These are phyloP conservation scores for Ambrosia artemisiifolia DNA, from an alignment of 129 eudicot species.

Conservation along the genomic window DNA sequence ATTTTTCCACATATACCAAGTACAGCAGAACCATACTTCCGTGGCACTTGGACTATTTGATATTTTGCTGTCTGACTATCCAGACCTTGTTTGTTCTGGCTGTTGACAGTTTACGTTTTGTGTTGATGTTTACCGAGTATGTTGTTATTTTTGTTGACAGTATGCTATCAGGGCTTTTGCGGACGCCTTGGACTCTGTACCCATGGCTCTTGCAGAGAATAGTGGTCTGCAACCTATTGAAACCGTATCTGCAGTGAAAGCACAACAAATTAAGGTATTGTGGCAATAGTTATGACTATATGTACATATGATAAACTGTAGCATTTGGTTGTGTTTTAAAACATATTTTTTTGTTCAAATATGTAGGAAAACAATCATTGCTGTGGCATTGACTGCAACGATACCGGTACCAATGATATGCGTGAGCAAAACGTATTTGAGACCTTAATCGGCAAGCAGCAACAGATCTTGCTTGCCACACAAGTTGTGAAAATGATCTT, in stretches of 20 bases:
- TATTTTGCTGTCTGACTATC: not conserved
- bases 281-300: not conserved
- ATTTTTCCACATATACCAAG: not conserved
- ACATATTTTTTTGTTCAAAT: slow-evolving; percentile 1
- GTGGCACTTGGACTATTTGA: not conserved
- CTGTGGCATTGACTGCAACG: slow-evolving; percentile 94
- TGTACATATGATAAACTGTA: not conserved
- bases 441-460: slow-evolving; percentile 94
- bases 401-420: slow-evolving; percentile 91
- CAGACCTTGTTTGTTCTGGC: not conserved
- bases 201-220: slow-evolving; percentile 98
- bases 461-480: slow-evolving; percentile 92
- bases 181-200: slow-evolving; percentile 92
- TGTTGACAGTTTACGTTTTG: not conserved
- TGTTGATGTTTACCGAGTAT: not conserved
- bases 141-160: slow-evolving; percentile 36
- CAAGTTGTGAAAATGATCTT: slow-evolving; percentile 99
- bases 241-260: slow-evolving; percentile 85
- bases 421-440: slow-evolving; percentile 95
- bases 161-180: slow-evolving; percentile 98
- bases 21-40: not conserved
- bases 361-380: slow-evolving; percentile 81
- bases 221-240: slow-evolving; percentile 96
- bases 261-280: slow-evolving; percentile 93
- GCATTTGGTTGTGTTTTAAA: not conserved